These are phyloP conservation scores for Alternaria rosae DNA, from an alignment of 2,329 filamentous ascomycete species.

Conservation along the genomic window DNA sequence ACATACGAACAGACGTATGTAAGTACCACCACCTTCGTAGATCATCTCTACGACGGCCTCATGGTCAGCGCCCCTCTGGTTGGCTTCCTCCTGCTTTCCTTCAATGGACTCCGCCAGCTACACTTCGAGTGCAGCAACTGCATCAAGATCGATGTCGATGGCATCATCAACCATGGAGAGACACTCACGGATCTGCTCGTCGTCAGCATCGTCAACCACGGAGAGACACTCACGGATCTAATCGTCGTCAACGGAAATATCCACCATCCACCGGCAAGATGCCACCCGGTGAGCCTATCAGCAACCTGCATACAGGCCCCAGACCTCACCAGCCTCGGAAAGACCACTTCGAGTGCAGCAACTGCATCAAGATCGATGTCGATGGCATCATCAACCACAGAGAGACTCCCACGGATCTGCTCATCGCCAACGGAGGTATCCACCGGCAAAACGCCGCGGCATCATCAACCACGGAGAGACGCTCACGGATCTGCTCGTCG, in stretches of 20 bases:
- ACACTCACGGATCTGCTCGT: background rate
- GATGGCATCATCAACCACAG: background rate
- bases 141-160: background rate
- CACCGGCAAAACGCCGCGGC: background rate
- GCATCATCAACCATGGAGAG: background rate
- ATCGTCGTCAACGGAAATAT: too few species aligned
- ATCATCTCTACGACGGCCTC: too few species aligned
- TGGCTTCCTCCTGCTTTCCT: background rate
- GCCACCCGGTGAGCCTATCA: too few species aligned
- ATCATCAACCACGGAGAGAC: background rate
- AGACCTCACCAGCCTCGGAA: too few species aligned
- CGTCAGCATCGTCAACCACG: too few species aligned
- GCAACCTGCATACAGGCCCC: too few species aligned
- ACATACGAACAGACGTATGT: too few species aligned
- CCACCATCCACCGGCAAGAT: too few species aligned
- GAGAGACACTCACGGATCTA: too few species aligned
- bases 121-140: background rate
- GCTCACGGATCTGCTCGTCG: background rate
- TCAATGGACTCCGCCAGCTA: background rate
- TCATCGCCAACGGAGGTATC: background rate
- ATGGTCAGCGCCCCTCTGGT: too few species aligned
- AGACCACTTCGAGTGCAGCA: background rate
- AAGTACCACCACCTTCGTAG: too few species aligned
- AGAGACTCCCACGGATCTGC: background rate
- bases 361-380: background rate